Evolutionary conservation across 164 flowering plant species (phyloP).

Genomic region (Aristolochia californica): DNA sequence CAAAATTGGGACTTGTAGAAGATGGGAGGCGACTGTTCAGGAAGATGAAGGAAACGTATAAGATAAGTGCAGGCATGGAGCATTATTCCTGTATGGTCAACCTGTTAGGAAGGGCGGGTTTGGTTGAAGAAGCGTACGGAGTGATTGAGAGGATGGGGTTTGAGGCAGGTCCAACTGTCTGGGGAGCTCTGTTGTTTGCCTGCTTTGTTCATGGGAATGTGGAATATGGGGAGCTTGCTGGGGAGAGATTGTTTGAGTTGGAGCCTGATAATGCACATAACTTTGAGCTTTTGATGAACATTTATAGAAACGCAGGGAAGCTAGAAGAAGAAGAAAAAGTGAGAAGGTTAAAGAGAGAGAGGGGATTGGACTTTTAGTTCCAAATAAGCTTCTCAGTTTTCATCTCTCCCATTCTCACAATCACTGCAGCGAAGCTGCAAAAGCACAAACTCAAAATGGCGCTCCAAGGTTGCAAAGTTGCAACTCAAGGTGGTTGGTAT

Average conservation of each 20-base stretch:
- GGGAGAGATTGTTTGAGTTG: constrained; percentile 54
- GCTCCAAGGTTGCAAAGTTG: too few relatives aligned
- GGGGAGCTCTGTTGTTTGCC: constrained; percentile 84
- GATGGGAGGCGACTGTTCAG: constrained; percentile 45
- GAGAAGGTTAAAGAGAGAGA: constrained; percentile 40
- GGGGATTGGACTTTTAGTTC: constrained; percentile 39
- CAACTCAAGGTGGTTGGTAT: too few relatives aligned
- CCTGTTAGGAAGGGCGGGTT: constrained; percentile 63
- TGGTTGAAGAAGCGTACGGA: constrained; percentile 49
- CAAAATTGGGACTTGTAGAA: constrained; percentile 45
- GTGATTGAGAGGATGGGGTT: constrained; percentile 42
- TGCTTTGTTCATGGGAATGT: constrained; percentile 56
- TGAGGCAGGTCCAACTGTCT: constrained; percentile 64
- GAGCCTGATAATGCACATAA: constrained; percentile 80
- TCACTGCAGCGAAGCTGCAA: too few relatives aligned
- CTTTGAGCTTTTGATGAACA: constrained; percentile 58
- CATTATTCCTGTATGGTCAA: constrained; percentile 84
- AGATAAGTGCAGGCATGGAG: constrained; percentile 51
- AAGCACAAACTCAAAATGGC: too few relatives aligned
- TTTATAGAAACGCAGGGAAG: constrained; percentile 47
- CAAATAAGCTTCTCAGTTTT: too few relatives aligned
- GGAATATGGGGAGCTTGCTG: constrained; percentile 60
- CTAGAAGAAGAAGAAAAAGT: constrained; percentile 53
- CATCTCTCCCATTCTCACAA: too few relatives aligned
- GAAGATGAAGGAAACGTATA: constrained; percentile 36